Base-by-base conservation (phyloP, 1,139 yeast genomes). In the Sugiyamaella grinbergsii region DNA sequence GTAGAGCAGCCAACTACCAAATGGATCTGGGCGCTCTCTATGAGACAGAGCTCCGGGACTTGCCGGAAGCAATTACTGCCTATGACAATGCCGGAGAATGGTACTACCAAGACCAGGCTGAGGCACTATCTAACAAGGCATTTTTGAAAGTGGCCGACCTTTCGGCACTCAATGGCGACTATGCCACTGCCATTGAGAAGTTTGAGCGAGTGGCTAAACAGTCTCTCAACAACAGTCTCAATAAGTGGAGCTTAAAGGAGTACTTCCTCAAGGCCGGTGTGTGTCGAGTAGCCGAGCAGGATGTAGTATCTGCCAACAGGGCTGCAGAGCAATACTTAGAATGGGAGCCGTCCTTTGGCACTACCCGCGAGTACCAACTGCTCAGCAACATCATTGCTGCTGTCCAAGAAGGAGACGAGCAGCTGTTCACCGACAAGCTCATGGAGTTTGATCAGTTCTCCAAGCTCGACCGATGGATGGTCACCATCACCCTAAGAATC, bases 31-130 rank as follows among this genome's bases (percentile, higher is more conserved):
- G 91, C 2, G 93, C 83, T 58, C 71, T 93, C 43, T 89, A 87
- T 66, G 98, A 93, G 68, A 77, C 77, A 44, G 84, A 82, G 40
- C 73, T 86, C 32, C 78, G 79, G 50, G 95, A 91, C 63, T 69
- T 72, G 22, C 74, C 76, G 15, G 79, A 79, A 58, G 97, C 98
- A 2, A 77, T 85, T 50, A 76, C 77, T 53, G 81, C 93, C 24
- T 93, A 86, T 67, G 95, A 90, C 65, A 87, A 85, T 62, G 97
- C 98, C 4, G 97, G 96, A 37, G 98, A 94, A 64, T 93, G 96
- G 88, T 90, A 86, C 66, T 80, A 82, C 54, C 90, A 94, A 56
- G 98, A 93, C 70, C 93, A 89, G 55, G 98, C 98, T 0, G 86
- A 85, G 58, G 95, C 97, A 6, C 76, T 93, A 54, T 82, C 96